phyloP scores from a whole-genome alignment of 257 asterid genomes.

The Fraxinus pennsylvanica region DNA sequence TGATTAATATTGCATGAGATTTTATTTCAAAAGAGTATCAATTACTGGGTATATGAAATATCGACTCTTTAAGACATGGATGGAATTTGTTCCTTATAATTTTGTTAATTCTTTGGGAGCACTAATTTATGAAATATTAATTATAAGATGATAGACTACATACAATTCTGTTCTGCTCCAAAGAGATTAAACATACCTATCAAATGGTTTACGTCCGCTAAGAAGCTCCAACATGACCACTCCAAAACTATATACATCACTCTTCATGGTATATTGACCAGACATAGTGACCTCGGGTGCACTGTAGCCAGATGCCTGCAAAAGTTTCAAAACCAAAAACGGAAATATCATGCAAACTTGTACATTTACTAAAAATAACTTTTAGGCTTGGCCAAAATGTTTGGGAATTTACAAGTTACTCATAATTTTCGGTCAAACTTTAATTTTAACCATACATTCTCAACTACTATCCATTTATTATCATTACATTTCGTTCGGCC shows the following conservation, averaged over 20 bases:
- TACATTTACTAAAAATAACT: not conserved
- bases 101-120: not conserved
- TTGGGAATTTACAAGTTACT: too few relatives aligned
- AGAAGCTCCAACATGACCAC: slow-evolving; percentile 95
- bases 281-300: slow-evolving; percentile 95
- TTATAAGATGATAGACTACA: too few relatives aligned
- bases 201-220: slow-evolving; percentile 90
- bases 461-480: too few relatives aligned
- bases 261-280: slow-evolving; percentile 78
- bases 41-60: not conserved
- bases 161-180: not conserved
- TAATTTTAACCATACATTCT: too few relatives aligned
- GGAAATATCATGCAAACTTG: not conserved
- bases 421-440: too few relatives aligned
- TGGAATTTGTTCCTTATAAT: not conserved
- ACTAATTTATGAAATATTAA: not conserved
- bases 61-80: not conserved
- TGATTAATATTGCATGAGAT: not conserved
- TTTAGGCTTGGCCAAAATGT: not conserved
- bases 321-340: slow-evolving; percentile 11
- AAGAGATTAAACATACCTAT: slow-evolving; percentile 45
- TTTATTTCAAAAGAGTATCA: not conserved
- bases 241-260: slow-evolving; percentile 93
- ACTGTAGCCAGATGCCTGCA: slow-evolving; percentile 79
- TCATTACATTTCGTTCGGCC: too few relatives aligned